These are phyloP conservation scores for Digitaria exilis DNA, from an alignment of 202 grass and related monocot species.

Conservation along the genomic window DNA sequence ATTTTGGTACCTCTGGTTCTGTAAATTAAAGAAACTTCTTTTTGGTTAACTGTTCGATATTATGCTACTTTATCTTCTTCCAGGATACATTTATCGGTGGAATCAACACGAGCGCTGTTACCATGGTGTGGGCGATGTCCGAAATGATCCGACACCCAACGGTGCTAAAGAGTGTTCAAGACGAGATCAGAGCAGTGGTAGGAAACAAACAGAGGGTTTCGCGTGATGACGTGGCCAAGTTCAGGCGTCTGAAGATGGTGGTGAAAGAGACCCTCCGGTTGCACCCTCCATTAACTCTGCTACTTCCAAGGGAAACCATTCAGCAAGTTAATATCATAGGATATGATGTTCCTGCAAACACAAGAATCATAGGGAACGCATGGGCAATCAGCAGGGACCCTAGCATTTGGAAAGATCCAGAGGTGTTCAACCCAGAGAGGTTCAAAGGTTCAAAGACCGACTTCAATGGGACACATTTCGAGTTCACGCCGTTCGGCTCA, in stretches of 20 bases:
- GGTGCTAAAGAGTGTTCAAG: conserved; percentile 30
- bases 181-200: conserved; percentile 42
- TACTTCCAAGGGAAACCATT: conserved; percentile 33
- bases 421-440: conserved; percentile 49
- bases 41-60: background rate
- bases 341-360: conserved; percentile 38
- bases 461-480: conserved; percentile 25
- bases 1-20: no score
- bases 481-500: conserved; percentile 49
- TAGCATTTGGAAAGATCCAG: conserved; percentile 24
- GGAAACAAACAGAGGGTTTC: conserved; percentile 31
- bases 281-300: conserved; percentile 40
- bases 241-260: conserved; percentile 43
- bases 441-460: conserved; percentile 28
- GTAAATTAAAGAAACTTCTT: background rate
- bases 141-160: conserved; percentile 49
- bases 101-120: conserved; percentile 25
- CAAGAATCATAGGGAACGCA: conserved; percentile 37
- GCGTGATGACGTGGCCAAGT: conserved; percentile 19
- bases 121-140: conserved; percentile 54
- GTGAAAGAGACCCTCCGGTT: conserved; percentile 50
- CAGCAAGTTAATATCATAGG: conserved; percentile 20
- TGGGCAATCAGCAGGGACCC: conserved; percentile 55
- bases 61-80: background rate
- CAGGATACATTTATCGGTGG: conserved; percentile 42